phyloP scores from a whole-genome alignment of 768 basidiomycete species.

The Mycena crocata region DNA sequence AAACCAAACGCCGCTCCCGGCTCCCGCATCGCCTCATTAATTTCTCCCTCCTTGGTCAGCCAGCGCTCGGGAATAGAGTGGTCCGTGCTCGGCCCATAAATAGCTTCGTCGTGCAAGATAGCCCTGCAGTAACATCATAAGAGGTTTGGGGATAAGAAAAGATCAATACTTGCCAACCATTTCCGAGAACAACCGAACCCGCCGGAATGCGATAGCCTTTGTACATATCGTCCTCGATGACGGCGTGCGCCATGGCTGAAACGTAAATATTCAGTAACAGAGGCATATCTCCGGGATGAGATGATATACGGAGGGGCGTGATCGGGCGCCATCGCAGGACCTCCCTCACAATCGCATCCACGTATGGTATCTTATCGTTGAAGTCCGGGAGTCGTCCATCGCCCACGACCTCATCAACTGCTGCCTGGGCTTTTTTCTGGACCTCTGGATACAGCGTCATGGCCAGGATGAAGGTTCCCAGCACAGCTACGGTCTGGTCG shows the following conservation, averaged over 20 bases:
- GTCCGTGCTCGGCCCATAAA: slow-evolving; percentile 43
- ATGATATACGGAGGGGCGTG: not conserved
- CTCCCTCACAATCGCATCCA: slow-evolving; percentile 33
- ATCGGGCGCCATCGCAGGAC: slow-evolving; percentile 34
- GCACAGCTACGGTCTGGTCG: slow-evolving; percentile 29
- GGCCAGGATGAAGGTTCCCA: slow-evolving; percentile 33
- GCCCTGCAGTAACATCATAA: slow-evolving; percentile 19
- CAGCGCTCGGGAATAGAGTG: slow-evolving; percentile 31
- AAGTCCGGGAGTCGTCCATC: slow-evolving; percentile 29
- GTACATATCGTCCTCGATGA: slow-evolving; percentile 35
- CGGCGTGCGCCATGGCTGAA: slow-evolving; percentile 33
- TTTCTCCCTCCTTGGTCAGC: slow-evolving; percentile 33
- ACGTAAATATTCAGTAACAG: not conserved
- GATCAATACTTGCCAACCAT: slow-evolving; percentile 24
- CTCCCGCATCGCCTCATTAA: slow-evolving; percentile 10
- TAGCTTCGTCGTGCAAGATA: slow-evolving; percentile 32
- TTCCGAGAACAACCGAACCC: slow-evolving; percentile 36
- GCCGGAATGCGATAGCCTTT: slow-evolving; percentile 40
- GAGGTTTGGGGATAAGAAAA: not conserved
- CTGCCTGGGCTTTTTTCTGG: slow-evolving; percentile 35
- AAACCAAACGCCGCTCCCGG: slow-evolving; percentile 29
- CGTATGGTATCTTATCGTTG: slow-evolving; percentile 31
- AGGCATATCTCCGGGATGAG: not conserved
- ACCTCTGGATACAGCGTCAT: slow-evolving; percentile 32
- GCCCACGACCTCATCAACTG: slow-evolving; percentile 37